These are phyloP conservation scores for Antitrichia curtipendula DNA, from an alignment of 225 moss, liverwort and hornwort genomes.

Conservation along the genomic window DNA sequence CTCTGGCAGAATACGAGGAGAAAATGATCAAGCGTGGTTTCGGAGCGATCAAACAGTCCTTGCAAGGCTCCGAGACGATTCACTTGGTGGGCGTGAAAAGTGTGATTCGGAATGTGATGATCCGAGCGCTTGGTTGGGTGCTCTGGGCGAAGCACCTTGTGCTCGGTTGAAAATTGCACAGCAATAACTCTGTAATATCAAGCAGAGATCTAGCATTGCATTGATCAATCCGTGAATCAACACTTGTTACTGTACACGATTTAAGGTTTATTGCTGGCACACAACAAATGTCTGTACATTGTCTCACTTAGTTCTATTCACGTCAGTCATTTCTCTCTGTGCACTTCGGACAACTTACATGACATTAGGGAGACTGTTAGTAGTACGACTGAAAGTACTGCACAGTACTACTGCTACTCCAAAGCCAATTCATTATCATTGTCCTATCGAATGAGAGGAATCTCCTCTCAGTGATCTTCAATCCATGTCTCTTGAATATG, in stretches of 20 bases:
- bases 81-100: conserved; percentile 10
- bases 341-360: neutral
- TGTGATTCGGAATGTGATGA: neutral
- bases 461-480: neutral
- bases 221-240: neutral
- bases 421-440: neutral
- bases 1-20: conserved; percentile 14
- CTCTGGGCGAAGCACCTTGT: neutral
- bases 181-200: neutral
- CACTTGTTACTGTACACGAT: neutral
- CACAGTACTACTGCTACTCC: neutral
- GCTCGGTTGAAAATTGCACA: neutral
- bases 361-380: neutral
- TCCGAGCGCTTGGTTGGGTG: neutral
- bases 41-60: neutral
- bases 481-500: neutral
- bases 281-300: neutral
- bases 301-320: neutral
- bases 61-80: neutral
- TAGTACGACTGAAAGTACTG: neutral
- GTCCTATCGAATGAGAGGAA: neutral
- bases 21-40: conserved; percentile 21
- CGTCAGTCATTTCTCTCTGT: neutral
- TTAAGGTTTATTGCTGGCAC: neutral
- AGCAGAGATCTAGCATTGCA: neutral